phyloP scores from a whole-genome alignment of 495 filamentous ascomycete genomes.

The Pyrenula aspistea region DNA sequence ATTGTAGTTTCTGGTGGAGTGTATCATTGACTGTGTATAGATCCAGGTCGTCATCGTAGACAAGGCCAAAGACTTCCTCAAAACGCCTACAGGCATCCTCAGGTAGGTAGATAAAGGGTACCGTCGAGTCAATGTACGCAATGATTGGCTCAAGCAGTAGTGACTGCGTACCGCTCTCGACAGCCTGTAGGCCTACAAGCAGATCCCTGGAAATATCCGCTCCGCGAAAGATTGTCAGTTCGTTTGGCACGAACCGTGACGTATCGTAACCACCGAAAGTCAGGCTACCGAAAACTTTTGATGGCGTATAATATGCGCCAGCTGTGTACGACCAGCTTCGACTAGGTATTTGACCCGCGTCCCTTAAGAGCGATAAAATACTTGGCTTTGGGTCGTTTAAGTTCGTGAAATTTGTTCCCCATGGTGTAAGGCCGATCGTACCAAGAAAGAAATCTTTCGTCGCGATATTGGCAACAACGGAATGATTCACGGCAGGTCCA shows the following conservation, averaged over 20 bases:
- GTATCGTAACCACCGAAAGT: constrained; percentile 50
- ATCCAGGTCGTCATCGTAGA: constrained; percentile 26
- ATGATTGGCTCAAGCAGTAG: constrained; percentile 9
- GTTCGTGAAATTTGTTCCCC: constrained; percentile 35
- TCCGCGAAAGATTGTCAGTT: constrained; percentile 35
- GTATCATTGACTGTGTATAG: constrained; percentile 40
- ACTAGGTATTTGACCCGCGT: constrained; percentile 32
- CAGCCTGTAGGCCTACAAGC: constrained; percentile 33
- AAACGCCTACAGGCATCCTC: constrained; percentile 36
- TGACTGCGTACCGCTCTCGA: constrained; percentile 10
- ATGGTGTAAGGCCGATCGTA: constrained; percentile 35
- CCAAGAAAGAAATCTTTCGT: constrained; percentile 35
- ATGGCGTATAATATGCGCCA: constrained; percentile 36
- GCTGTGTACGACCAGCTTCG: constrained; percentile 43
- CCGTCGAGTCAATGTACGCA: constrained; percentile 40
- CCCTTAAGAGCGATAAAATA: constrained; percentile 35
- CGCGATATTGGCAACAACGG: constrained; percentile 34
- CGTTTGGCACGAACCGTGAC: constrained; percentile 36
- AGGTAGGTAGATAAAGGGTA: constrained; percentile 45
- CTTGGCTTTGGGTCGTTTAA: constrained; percentile 34
- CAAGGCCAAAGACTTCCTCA: constrained; percentile 39
- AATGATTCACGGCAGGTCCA: constrained; percentile 28
- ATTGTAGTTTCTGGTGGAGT: constrained; percentile 28
- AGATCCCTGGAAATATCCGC: constrained; percentile 39
- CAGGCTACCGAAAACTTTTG: constrained; percentile 34